Evolutionary conservation across 805 yeast species (phyloP), one percentile per base, ranked within the genome.

Genomic region (Torulaspora franciscae): DNA sequence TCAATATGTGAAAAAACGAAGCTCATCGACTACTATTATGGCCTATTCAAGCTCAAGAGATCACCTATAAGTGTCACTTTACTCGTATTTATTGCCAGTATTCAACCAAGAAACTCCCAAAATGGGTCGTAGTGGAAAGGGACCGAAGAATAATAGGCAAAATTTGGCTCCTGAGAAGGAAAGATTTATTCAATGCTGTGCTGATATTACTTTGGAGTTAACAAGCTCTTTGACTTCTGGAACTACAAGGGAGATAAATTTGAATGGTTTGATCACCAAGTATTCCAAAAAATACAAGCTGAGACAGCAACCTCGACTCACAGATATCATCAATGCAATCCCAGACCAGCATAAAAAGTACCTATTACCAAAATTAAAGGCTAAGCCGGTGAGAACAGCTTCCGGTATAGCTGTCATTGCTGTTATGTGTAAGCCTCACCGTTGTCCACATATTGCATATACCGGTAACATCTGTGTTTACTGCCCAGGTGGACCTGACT

Each of bases 391-490:
- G 36, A 77, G 99, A 67, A 93, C 99, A 0, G 99, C 99, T 0
- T 85, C 95, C 8, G 99, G 99, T 57, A 95, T 93, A 47, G 99
- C 99, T 7, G 99, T 93, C 15, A 98, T 93, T 36, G 99, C 99
- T 0, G 98, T 93, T 26, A 93, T 93, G 98, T 90, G 97, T 71
- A 93, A 93, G 66, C 99, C 99, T 2, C 99, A 93, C 66, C 77
- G 99, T 70, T 93, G 99, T 68, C 99, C 99, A 23, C 99, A 93
- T 67, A 93, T 93, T 58, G 98, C 99, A 15, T 93, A 93, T 65
- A 93, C 99, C 0, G 99, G 99, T 50, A 93, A 93, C 62, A 93
- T 93, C 50, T 93, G 99, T 72, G 99, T 93, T 9, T 93, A 85
- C 64, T 93, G 99, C 70, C 99, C 99, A 4, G 99, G 99, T 48